A percentile compares a stretch with the other conserved stretches of the same genome.
phyloP scores from a whole-genome alignment of 208 protist species.

The Trypanosoma cruzi region DNA sequence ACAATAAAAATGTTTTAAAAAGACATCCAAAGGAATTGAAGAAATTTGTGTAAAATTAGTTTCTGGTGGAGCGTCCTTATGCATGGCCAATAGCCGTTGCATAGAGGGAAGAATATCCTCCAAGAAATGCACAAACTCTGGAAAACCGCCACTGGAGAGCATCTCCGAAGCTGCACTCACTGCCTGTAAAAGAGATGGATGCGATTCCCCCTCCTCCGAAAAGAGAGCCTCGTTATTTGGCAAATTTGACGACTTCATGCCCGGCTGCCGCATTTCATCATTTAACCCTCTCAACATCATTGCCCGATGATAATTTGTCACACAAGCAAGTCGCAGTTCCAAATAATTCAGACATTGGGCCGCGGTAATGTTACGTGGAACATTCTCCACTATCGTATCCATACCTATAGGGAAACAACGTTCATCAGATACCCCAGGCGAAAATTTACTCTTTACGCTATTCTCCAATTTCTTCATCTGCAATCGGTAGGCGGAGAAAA shows the following conservation, averaged over 20 bases:
- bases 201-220: constrained; percentile 6
- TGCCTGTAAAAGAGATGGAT: constrained; percentile 7
- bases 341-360: constrained; percentile 75
- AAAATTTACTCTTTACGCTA: constrained; percentile 46
- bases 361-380: constrained; percentile 39
- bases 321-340: constrained; percentile 34
- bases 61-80: not conserved
- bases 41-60: not conserved
- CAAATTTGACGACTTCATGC: not conserved
- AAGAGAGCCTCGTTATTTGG: not conserved
- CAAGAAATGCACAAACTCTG: not conserved
- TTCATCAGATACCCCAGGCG: constrained; percentile 41
- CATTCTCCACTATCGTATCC: constrained; percentile 7
- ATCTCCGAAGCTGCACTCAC: not conserved
- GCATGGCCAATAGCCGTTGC: not conserved
- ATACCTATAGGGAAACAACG: constrained; percentile 22
- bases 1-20: constrained; percentile 53
- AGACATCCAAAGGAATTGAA: constrained; percentile 36
- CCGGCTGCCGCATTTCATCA: not conserved
- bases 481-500: constrained; percentile 37
- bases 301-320: constrained; percentile 28
- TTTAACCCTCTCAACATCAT: not conserved
- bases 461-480: constrained; percentile 37
- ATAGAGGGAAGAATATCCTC: constrained; percentile 22
- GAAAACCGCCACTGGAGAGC: not conserved